phyloP scores from a whole-genome alignment of 306 rosid genomes.

The Geum urbanum region DNA sequence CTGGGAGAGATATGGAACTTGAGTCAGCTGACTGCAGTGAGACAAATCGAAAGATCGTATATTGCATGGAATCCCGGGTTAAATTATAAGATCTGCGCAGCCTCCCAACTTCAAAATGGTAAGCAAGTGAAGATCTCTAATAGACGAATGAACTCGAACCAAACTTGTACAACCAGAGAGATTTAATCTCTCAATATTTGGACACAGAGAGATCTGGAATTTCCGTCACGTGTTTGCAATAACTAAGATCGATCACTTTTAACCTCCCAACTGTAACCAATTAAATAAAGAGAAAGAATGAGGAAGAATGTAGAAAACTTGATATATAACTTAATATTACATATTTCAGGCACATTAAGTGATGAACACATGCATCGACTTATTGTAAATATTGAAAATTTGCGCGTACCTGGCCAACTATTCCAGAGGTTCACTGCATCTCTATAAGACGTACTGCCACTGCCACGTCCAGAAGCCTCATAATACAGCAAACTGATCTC shows the following conservation, averaged over 20 bases:
- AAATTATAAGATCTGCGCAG: not conserved
- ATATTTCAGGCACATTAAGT: too few species aligned
- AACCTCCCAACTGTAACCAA: conserved; percentile 12
- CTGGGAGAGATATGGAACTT: not conserved
- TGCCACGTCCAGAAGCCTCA: too few species aligned
- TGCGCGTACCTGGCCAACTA: too few species aligned
- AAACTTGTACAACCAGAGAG: conserved; percentile 1
- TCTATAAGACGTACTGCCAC: too few species aligned
- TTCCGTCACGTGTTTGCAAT: not conserved
- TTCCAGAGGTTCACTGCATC: too few species aligned
- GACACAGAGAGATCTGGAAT: conserved; percentile 6
- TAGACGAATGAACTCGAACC: not conserved
- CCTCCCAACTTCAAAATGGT: not conserved
- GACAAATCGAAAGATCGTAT: not conserved
- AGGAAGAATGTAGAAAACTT: too few species aligned
- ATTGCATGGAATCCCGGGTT: not conserved
- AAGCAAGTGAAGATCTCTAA: not conserved
- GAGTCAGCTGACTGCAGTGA: not conserved
- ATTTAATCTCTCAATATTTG: not conserved
- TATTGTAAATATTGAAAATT: too few species aligned
- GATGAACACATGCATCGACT: too few species aligned
- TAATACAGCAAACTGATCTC: too few species aligned
- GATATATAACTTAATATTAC: too few species aligned
- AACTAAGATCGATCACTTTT: not conserved
- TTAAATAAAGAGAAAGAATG: too few species aligned